Evolutionary conservation across 352 stramenopile genomes (phyloP), one percentile per base, ranked within the genome.

Genomic region (Phytophthora sansomeana): DNA sequence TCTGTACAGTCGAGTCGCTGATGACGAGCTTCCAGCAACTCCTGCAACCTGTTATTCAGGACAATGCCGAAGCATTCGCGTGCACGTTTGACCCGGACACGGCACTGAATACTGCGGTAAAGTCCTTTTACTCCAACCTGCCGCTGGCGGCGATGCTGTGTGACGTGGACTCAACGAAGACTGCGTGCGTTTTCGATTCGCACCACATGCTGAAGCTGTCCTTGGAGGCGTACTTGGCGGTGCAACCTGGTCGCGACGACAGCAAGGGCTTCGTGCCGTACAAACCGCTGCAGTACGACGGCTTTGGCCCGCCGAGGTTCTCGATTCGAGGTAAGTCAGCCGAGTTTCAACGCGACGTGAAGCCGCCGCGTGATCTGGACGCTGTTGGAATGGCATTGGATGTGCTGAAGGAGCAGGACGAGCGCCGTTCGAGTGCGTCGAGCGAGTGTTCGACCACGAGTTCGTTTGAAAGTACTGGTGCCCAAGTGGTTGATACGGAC

Each of bases 141-240:
- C 90, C 89, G 13, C 44, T 85, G 30, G 69, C 90, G 42, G 87
- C 79, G 35, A 97, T 97, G 90, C 52, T 83, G 16, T 97, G 91
- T 53, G 80, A 80, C 29, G 39, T 83, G 3, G 71, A 79, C 11
- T 46, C 59, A 17, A 50, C 9, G 4, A 76, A 75, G 39, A n/a
- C 79, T 26, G 72, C 75, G 1, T 63, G 69, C 10, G 65, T 83
- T n/a, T 81, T 77, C 58, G 70, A 80, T 44, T 55, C 69, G 29
- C 66, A 44, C 5, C 50, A 64, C 51, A 48, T 47, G 11, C 6
- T 78, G 32, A 81, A 81, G 62, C 50, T 81, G 38, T 74, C 58
- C 5, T 61, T 77, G 19, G 66, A 78, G 49, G 69, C 61, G 10
- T 73, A 77, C 46, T 58, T 77, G 63, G 52, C 69, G 10, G 51